These are phyloP conservation scores for Tetragonia tetragonoides DNA, from an alignment of 148 eudicot genomes.

Conservation along the genomic window DNA sequence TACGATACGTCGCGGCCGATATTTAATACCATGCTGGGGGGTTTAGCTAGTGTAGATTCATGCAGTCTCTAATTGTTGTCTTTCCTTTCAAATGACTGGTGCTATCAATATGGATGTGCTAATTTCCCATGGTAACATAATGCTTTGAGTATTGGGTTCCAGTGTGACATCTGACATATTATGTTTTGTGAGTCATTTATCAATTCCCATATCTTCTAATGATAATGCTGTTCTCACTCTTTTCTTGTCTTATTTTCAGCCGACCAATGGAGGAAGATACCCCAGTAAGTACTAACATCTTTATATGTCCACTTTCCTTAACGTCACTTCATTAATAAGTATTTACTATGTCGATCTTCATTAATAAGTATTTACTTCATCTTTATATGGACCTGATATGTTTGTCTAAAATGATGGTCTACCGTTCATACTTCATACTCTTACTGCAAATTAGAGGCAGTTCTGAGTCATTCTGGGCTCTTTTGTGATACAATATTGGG, in stretches of 20 bases:
- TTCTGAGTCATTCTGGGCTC: neutral
- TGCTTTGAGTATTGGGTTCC: too few relatives aligned
- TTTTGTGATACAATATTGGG: neutral
- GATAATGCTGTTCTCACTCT: neutral
- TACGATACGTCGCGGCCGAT: too few relatives aligned
- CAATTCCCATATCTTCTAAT: neutral
- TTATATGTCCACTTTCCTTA: neutral
- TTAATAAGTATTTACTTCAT: neutral
- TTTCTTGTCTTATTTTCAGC: slow-evolving; percentile 35
- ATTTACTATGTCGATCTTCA: too few relatives aligned
- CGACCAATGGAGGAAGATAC: slow-evolving; percentile 83
- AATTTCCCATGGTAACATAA: too few relatives aligned
- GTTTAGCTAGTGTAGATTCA: neutral
- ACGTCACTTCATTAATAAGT: neutral
- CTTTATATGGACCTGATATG: neutral
- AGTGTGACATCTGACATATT: too few relatives aligned
- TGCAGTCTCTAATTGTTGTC: neutral
- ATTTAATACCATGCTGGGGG: too few relatives aligned
- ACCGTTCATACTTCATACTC: neutral
- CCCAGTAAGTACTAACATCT: slow-evolving; percentile 43
- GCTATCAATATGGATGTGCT: too few relatives aligned
- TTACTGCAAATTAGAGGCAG: neutral
- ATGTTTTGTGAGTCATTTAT: neutral
- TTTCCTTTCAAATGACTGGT: neutral
- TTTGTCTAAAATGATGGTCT: neutral